Base-by-base conservation (phyloP, 164 flowering plant species). In the Tetrastigma voinierianum region DNA sequence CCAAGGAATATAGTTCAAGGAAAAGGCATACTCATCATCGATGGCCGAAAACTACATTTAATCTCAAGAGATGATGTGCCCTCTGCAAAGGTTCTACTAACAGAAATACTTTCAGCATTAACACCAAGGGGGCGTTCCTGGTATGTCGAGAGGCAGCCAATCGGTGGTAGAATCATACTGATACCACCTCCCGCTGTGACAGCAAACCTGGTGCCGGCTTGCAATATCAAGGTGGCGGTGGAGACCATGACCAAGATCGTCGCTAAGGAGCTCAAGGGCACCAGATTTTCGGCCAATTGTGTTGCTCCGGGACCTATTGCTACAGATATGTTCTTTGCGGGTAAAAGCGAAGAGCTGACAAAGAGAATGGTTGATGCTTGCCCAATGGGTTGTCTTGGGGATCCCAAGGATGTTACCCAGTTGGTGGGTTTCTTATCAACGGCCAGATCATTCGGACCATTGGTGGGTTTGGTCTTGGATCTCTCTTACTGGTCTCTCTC, bases 381-480 rank as follows among this genome's bases (percentile, higher is more conserved):
- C 53, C 87, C 91, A 1, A 14, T 75, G 70, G 59, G 71, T 1
- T 77, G 91, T 43, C 73, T 87, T 16, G 91, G 89, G 5, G 62
- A 76, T 73, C 17, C 81, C 7, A 49, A 75, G 51, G 90, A 84
- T 62, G 70, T n/a, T 86, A 3, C 84, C 83, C 1, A 71, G 70
- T n/a, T 84, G n/a, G 86, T 86, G 13, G 90, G 85, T 4, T 86
- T 86, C 64, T 64, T 86, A 76, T 86, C 13, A 86, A 86, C 70
- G 90, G 88, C 0, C 87, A 86, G 60, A 64, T 84, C 32, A 74
- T 86, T 67, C 74, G 86, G 11, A 83, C 76, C 49, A 85, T 82
- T 68, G 92, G 92, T 18, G 92, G 97, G 98, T 52, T 80, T 95
- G 71, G 94, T 95, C 59, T 75, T 95, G 83, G 98, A 95, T 58